Conservation (phyloP, 2,329 filamentous ascomycete species). For the Neobulgaria alba region DNA sequence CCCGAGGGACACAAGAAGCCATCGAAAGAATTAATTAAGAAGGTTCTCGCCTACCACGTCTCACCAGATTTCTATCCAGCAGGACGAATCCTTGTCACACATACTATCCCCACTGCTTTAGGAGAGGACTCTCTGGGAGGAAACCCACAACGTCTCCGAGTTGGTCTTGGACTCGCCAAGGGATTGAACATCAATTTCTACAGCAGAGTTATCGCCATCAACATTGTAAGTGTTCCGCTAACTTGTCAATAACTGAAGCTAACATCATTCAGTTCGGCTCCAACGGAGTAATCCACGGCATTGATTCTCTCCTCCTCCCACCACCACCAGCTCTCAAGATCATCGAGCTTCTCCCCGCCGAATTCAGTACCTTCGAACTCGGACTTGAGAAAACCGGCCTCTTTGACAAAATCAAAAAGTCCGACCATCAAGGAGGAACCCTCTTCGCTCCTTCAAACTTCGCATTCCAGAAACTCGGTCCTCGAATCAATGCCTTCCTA, state of each 20-base stretch:
- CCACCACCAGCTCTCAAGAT: slow-evolving; percentile 58
- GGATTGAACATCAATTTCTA: slow-evolving; percentile 72
- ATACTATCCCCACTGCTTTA: slow-evolving; percentile 67
- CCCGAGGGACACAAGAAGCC: slow-evolving; percentile 48
- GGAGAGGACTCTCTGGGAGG: slow-evolving; percentile 51
- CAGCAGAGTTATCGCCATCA: slow-evolving; percentile 56
- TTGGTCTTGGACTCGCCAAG: slow-evolving; percentile 40
- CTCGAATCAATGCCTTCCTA: slow-evolving; percentile 69
- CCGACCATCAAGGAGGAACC: slow-evolving; percentile 54
- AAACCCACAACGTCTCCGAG: slow-evolving; percentile 63
- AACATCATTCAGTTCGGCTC: slow-evolving; percentile 46
- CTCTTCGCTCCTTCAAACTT: slow-evolving; percentile 74
- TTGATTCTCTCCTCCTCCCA: slow-evolving; percentile 68
- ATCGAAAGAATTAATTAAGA: slow-evolving; percentile 60
- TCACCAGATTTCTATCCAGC: slow-evolving; percentile 58
- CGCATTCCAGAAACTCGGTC: slow-evolving; percentile 71
- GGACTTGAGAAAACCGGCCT: slow-evolving; percentile 70
- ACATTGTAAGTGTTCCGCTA: slow-evolving; percentile 49
- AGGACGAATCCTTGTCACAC: slow-evolving; percentile 53
- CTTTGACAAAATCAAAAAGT: slow-evolving; percentile 47
- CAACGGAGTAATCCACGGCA: slow-evolving; percentile 74
- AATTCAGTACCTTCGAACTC: slow-evolving; percentile 72
- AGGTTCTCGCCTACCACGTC: slow-evolving; percentile 67
- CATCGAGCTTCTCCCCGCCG: slow-evolving; percentile 53
- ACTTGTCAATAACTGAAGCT: neutral